Evolutionary conservation across 495 filamentous ascomycete species (phyloP), one percentile per base, ranked within the genome.

Genomic region (Podospora pseudopauciseta): DNA sequence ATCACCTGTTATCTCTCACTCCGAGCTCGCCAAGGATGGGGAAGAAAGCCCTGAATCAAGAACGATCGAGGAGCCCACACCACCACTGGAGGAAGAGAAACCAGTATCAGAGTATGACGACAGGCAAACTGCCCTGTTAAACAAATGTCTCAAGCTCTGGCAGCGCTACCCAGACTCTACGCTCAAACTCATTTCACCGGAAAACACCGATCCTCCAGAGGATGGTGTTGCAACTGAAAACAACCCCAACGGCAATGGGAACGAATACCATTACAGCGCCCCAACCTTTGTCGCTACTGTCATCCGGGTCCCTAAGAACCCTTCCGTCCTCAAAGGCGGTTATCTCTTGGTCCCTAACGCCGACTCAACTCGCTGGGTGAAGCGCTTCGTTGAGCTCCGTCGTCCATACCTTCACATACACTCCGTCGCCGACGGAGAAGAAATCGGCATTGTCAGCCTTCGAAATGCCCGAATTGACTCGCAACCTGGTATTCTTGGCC

Each of bases 381-480:
- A 93, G 69, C 91, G 94, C 56, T 97, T 94, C 74, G 92, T 97
- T 60, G 96, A 99, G 74, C 87, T 99, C 32, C 88, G 95, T 27
- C 87, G 90, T 55, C 96, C 96, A 5, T 99, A 97, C 73, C 82
- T 99, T 67, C 93, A 98, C 74, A 86, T 98, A 56, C 89, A 97
- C 78, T 88, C 86, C 30, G 88, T 90, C 2, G 88, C 88, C 2
- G 90, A 93, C 18, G 93, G 94, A 18, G 94, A 98, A 72, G 95
- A 98, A 76, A 85, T 97, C 62, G 90, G 89, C 58, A 89, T 93
- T 20, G 92, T 98, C 70, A 93, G 92, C 72, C 84, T 99, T 54
- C 85, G 89, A 58, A 93, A 95, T 75, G 85, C 90, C 7, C 84
- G 94, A 34, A 90, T 98, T 55, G 96, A 99, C 73, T 89, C 91